Percentiles rank a stretch among this genome's conserved stretches.
Conservation (phyloP, 495 filamentous ascomycete genomes). For the Annulohypoxylon moriforme region DNA sequence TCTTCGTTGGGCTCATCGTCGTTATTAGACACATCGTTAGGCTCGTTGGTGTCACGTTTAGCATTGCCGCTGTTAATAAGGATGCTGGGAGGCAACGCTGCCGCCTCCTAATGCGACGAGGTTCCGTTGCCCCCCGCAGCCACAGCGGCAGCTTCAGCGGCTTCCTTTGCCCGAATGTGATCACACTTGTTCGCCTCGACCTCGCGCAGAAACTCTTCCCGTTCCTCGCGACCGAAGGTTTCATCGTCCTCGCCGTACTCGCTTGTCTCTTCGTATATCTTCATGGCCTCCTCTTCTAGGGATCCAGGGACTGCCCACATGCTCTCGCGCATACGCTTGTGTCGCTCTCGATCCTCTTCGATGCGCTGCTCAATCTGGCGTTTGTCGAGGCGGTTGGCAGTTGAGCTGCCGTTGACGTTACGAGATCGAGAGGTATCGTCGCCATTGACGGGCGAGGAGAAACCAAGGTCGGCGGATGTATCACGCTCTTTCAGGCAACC, state of each 20-base stretch:
- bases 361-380: slow-evolving; percentile 93
- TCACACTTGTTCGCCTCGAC: slow-evolving; percentile 30
- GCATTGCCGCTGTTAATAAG: background rate
- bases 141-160: slow-evolving; percentile 1
- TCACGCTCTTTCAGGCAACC: slow-evolving; percentile 82
- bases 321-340: slow-evolving; percentile 87
- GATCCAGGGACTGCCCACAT: slow-evolving; percentile 85
- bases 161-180: slow-evolving; percentile 16
- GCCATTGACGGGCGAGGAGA: slow-evolving; percentile 52
- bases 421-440: slow-evolving; percentile 50
- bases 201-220: slow-evolving; percentile 61
- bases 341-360: slow-evolving; percentile 94
- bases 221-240: slow-evolving; percentile 77
- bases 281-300: slow-evolving; percentile 71
- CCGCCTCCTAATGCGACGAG: slow-evolving; percentile 38
- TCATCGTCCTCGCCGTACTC: slow-evolving; percentile 87
- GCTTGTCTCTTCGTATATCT: slow-evolving; percentile 81
- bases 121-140: slow-evolving; percentile 9
- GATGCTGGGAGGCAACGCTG: background rate
- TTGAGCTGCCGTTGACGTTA: slow-evolving; percentile 46
- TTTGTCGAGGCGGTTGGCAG: slow-evolving; percentile 73
- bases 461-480: slow-evolving; percentile 51
- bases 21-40: background rate
- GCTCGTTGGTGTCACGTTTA: background rate
- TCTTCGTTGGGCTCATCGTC: background rate